Conservation (phyloP, 768 basidiomycete species). For the Paxillus involutus region DNA sequence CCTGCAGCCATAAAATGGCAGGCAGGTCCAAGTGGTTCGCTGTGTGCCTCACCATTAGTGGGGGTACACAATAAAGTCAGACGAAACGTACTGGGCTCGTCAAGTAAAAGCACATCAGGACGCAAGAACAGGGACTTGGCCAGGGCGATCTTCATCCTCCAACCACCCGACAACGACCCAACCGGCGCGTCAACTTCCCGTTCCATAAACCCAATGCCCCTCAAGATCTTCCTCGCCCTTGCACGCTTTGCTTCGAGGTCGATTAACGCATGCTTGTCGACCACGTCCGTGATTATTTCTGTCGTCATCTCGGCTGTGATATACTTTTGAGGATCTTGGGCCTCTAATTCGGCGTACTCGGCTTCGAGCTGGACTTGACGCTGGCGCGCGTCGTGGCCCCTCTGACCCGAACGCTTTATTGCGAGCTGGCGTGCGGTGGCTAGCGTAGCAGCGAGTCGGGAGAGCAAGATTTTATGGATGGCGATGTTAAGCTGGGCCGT, state of each 20-base stretch:
- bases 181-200: slow-evolving; percentile 26
- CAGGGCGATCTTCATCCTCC: slow-evolving; percentile 59
- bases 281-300: slow-evolving; percentile 5
- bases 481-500: background rate
- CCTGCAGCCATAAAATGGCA: slow-evolving; percentile 53
- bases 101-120: slow-evolving; percentile 57
- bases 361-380: slow-evolving; percentile 6
- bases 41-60: slow-evolving; percentile 6
- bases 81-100: slow-evolving; percentile 46
- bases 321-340: slow-evolving; percentile 5
- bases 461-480: slow-evolving; percentile 6
- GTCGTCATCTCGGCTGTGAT: slow-evolving; percentile 5
- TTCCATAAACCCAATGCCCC: slow-evolving; percentile 58
- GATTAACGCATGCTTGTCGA: slow-evolving; percentile 7
- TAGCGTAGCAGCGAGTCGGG: background rate
- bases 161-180: slow-evolving; percentile 59
- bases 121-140: slow-evolving; percentile 58
- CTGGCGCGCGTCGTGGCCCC: slow-evolving; percentile 10
- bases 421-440: slow-evolving; percentile 5
- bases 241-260: slow-evolving; percentile 6
- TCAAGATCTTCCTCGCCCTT: slow-evolving; percentile 49
- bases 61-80: slow-evolving; percentile 5
- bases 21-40: slow-evolving; percentile 48
- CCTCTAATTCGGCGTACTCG: slow-evolving; percentile 1
- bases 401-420: slow-evolving; percentile 7